Conservation (phyloP, 169 alveolate species). For the Amoebophrya sp. region DNA sequence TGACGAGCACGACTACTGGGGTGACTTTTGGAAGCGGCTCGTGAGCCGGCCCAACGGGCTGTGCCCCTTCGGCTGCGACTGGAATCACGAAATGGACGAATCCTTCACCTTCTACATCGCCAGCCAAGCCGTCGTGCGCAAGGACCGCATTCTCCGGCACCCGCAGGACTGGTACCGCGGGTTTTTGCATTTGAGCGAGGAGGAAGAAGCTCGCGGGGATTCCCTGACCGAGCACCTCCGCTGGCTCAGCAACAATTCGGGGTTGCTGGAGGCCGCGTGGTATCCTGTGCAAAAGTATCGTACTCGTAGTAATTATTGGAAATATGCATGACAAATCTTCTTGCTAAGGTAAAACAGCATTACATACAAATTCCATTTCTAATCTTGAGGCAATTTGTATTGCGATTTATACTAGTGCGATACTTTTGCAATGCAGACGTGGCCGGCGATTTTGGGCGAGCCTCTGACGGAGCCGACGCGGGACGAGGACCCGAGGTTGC, state of each 20-base stretch:
- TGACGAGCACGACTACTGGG: background rate
- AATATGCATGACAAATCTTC: too few species aligned
- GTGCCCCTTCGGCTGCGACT: background rate
- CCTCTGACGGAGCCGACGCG: background rate
- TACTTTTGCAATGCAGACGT: too few species aligned
- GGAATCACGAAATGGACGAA: background rate
- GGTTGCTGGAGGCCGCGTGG: background rate
- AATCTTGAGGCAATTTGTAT: too few species aligned
- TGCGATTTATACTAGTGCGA: too few species aligned
- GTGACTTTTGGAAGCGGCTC: background rate
- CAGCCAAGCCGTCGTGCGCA: background rate
- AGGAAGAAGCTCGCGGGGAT: background rate
- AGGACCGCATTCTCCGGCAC: background rate
- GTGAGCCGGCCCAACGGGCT: background rate
- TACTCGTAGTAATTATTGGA: too few species aligned
- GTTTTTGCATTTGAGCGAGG: background rate
- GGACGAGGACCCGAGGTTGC: background rate
- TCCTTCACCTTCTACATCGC: background rate
- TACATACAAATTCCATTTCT: too few species aligned
- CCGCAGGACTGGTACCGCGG: background rate
- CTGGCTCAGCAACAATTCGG: background rate
- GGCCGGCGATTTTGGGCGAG: background rate
- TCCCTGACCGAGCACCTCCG: background rate
- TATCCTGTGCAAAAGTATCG: too few species aligned
- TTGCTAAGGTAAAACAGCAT: too few species aligned